These are phyloP conservation scores for Stevia rebaudiana DNA, from an alignment of 140 eudicot species.

Conservation along the genomic window DNA sequence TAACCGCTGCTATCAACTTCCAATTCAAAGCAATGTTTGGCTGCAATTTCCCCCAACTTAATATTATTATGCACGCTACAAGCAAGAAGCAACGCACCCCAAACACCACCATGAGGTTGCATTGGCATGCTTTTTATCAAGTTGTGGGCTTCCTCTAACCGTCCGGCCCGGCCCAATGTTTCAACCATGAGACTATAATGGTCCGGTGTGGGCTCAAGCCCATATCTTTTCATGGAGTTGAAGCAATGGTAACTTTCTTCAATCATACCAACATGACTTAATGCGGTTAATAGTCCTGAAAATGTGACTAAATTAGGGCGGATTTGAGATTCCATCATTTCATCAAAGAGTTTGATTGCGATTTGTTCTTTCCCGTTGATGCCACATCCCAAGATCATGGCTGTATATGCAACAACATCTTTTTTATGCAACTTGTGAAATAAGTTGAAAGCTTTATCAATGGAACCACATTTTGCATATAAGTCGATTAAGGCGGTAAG, in stretches of 20 bases:
- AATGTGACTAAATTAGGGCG: conserved; percentile 6
- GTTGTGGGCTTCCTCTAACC: conserved; percentile 59
- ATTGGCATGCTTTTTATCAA: conserved; percentile 76
- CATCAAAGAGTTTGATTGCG: neutral
- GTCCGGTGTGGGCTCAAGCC: conserved; percentile 49
- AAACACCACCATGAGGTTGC: conserved; percentile 78
- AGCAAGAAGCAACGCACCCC: conserved; percentile 94
- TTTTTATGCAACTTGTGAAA: neutral
- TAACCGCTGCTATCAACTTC: conserved; percentile 66
- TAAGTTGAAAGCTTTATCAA: neutral
- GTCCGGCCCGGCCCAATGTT: conserved; percentile 66
- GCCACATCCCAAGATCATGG: conserved; percentile 7
- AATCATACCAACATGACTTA: conserved; percentile 5
- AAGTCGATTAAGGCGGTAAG: neutral
- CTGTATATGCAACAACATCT: neutral
- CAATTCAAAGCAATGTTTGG: conserved; percentile 59
- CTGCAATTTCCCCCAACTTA: conserved; percentile 77
- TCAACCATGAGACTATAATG: conserved; percentile 91
- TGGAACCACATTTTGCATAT: conserved; percentile 1
- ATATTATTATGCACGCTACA: conserved; percentile 64
- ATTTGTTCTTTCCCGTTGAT: neutral
- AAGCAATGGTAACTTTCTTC: conserved; percentile 2
- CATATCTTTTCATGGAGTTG: neutral
- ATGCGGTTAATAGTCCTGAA: conserved; percentile 1
- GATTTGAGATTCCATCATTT: neutral